phyloP scores from a whole-genome alignment of 2,329 filamentous ascomycete species.

The Neurospora sp. region DNA sequence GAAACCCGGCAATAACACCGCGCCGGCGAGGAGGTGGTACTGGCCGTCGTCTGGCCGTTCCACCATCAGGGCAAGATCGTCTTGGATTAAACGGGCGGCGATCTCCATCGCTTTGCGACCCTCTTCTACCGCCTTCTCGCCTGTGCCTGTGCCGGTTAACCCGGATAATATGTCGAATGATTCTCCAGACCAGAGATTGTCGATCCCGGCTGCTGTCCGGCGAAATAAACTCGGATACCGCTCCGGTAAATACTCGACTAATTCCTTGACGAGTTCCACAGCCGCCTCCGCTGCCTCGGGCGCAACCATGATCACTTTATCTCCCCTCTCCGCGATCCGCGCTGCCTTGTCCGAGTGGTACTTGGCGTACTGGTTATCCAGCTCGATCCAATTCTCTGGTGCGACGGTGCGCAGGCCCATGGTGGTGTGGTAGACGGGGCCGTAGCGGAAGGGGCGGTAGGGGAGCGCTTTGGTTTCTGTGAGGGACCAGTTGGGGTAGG shows the following conservation, averaged over 20 bases:
- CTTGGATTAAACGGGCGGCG: slow-evolving; percentile 63
- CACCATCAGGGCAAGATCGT: slow-evolving; percentile 78
- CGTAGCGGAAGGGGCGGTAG: slow-evolving; percentile 70
- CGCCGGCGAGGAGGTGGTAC: slow-evolving; percentile 71
- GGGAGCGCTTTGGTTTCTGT: slow-evolving; percentile 61
- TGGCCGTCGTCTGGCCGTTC: slow-evolving; percentile 59
- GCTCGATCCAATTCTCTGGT: slow-evolving; percentile 72
- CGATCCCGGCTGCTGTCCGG: slow-evolving; percentile 53
- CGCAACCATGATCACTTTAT: slow-evolving; percentile 58
- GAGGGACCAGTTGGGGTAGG: slow-evolving; percentile 62
- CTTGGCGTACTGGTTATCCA: slow-evolving; percentile 68
- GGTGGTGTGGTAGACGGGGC: slow-evolving; percentile 66
- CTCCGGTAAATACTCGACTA: slow-evolving; percentile 59
- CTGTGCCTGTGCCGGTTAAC: slow-evolving; percentile 16
- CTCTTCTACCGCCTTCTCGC: slow-evolving; percentile 46
- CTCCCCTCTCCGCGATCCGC: slow-evolving; percentile 56
- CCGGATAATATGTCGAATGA: slow-evolving; percentile 52
- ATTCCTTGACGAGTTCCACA: slow-evolving; percentile 66
- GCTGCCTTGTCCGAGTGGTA: slow-evolving; percentile 63
- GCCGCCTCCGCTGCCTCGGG: slow-evolving; percentile 64
- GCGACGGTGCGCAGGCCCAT: slow-evolving; percentile 66
- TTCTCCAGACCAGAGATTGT: slow-evolving; percentile 64
- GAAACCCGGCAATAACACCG: slow-evolving; percentile 70
- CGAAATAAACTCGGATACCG: slow-evolving; percentile 66
- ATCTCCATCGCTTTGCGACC: slow-evolving; percentile 62